phyloP scores from a whole-genome alignment of 441 rosid genomes.

The Adansonia rubrostipa region DNA sequence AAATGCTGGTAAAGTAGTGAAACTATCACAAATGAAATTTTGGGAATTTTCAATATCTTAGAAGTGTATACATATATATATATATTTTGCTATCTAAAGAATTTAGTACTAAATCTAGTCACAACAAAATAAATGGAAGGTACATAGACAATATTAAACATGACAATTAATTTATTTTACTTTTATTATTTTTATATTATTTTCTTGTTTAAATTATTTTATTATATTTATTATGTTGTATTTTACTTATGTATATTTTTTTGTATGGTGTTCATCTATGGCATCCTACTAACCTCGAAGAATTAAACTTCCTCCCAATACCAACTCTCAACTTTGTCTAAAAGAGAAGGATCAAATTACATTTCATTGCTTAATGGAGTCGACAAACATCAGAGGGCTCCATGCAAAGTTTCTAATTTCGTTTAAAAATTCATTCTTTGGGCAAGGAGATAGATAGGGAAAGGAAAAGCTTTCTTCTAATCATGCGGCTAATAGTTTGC shows the following conservation, averaged over 20 bases:
- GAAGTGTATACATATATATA: background rate
- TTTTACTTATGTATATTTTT: too few species aligned
- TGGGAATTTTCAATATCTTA: background rate
- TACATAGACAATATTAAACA: background rate
- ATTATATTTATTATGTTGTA: too few species aligned
- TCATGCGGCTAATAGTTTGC: conserved; percentile 22
- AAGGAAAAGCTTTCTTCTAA: background rate
- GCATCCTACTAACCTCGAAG: background rate
- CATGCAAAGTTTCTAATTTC: background rate
- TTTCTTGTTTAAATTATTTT: too few species aligned
- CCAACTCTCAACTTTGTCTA: background rate
- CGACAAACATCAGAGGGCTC: background rate
- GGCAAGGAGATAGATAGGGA: background rate
- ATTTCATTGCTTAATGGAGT: background rate
- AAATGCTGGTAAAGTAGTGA: background rate
- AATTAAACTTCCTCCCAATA: background rate
- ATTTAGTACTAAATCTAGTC: background rate
- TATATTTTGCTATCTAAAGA: background rate
- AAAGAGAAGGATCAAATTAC: background rate
- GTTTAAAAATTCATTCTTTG: background rate
- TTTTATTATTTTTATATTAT: too few species aligned
- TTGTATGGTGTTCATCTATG: too few species aligned
- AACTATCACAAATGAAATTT: background rate
- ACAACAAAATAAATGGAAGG: background rate
- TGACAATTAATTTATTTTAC: too few species aligned